Evolutionary conservation across 805 yeast species (phyloP).

Genomic region (Wickerhamomyces queroliae): DNA sequence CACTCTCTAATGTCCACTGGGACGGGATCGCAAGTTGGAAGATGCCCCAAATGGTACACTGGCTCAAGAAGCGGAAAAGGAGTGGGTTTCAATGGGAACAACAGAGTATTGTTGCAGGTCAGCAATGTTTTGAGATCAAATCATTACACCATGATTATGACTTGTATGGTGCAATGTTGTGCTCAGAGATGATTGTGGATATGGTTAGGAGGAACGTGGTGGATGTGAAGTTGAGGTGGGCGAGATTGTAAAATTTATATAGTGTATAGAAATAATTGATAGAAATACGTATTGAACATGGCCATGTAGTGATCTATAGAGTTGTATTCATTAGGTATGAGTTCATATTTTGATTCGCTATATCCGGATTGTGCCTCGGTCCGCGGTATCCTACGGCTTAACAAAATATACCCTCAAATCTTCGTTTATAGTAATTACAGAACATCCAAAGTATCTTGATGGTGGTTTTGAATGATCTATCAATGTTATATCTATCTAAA

Average conservation of each 20-base stretch:
- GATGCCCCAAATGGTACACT: background rate
- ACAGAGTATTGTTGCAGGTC: background rate
- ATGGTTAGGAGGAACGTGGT: background rate
- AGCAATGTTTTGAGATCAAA: background rate
- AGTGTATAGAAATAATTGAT: no score
- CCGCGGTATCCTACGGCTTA: no score
- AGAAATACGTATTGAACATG: no score
- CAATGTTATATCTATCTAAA: no score
- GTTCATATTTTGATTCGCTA: no score
- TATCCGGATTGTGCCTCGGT: no score
- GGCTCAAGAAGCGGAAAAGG: background rate
- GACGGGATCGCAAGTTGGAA: background rate
- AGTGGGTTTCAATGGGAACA: background rate
- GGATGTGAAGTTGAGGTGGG: background rate
- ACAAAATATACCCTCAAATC: no score
- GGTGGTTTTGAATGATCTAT: no score
- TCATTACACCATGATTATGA: background rate
- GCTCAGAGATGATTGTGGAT: background rate
- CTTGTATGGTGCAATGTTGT: background rate
- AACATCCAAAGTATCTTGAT: no score
- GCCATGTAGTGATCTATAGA: no score
- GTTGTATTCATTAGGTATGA: no score
- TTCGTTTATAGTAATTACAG: no score
- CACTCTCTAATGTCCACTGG: background rate
- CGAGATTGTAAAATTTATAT: background rate